A percentile compares a stretch with the other conserved stretches of the same genome.
Conservation (phyloP, 306 rosid genomes). For the Quillaja saponaria region DNA sequence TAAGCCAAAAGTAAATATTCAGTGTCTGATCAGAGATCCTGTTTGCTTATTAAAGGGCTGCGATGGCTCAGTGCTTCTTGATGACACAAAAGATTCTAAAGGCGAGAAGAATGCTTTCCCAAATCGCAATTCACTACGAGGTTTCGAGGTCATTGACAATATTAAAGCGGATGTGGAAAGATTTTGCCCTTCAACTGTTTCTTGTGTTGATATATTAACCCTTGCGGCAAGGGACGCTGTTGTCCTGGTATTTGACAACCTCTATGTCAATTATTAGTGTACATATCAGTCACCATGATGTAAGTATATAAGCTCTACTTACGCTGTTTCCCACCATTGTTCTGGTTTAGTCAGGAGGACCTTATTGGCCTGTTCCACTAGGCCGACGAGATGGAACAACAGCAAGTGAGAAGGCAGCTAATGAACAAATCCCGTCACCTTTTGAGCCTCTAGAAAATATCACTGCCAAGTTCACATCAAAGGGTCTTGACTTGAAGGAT, state of each 20-base stretch:
- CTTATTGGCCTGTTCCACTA: slow-evolving; percentile 54
- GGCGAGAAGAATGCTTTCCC: slow-evolving; percentile 59
- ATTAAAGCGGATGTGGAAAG: slow-evolving; percentile 57
- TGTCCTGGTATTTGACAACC: slow-evolving; percentile 33
- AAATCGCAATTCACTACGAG: slow-evolving; percentile 62
- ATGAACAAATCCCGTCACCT: slow-evolving; percentile 63
- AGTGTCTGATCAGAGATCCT: neutral
- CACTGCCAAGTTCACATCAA: slow-evolving; percentile 57
- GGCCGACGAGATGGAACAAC: slow-evolving; percentile 64
- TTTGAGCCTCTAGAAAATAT: slow-evolving; percentile 51
- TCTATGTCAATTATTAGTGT: neutral
- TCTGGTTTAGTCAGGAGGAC: slow-evolving; percentile 54
- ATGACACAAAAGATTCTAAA: slow-evolving; percentile 45
- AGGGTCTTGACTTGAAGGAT: slow-evolving; percentile 68
- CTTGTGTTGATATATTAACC: slow-evolving; percentile 63
- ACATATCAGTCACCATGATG: too few relatives aligned
- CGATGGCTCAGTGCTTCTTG: slow-evolving; percentile 72
- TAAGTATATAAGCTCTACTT: neutral
- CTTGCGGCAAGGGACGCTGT: slow-evolving; percentile 72
- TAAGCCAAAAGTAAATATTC: neutral
- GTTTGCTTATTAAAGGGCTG: slow-evolving; percentile 50
- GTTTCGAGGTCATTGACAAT: slow-evolving; percentile 59
- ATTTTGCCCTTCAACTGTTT: slow-evolving; percentile 61
- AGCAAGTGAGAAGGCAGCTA: slow-evolving; percentile 48
- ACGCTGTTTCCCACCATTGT: neutral